A percentile compares a stretch with the other conserved stretches of the same genome.
These are phyloP conservation scores for Eucalyptus victrix DNA, from an alignment of 345 rosid genomes.

Conservation along the genomic window DNA sequence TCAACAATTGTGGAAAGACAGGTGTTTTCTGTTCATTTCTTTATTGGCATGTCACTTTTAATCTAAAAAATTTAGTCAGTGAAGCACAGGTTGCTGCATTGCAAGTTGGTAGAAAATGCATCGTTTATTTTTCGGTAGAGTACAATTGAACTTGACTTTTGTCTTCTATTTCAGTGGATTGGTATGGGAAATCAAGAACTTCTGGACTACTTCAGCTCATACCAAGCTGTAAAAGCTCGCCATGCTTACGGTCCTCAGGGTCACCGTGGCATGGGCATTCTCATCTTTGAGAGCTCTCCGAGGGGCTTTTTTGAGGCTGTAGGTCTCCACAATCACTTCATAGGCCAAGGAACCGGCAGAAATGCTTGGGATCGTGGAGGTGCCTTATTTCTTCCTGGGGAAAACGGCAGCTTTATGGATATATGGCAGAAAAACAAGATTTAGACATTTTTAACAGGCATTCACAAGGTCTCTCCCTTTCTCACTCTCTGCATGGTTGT, in stretches of 20 bases:
- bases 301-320: slow-evolving; percentile 84
- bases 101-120: not conserved
- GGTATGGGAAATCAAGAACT: slow-evolving; percentile 99
- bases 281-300: slow-evolving; percentile 69
- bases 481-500: not conserved
- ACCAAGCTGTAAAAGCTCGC: slow-evolving; percentile 67
- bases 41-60: not conserved
- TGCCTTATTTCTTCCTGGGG: slow-evolving; percentile 43
- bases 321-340: slow-evolving; percentile 56
- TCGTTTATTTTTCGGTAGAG: not conserved
- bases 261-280: slow-evolving; percentile 85
- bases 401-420: slow-evolving; percentile 78
- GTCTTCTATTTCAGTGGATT: slow-evolving; percentile 42
- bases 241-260: slow-evolving; percentile 98
- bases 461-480: slow-evolving; percentile 41
- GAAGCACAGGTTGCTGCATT: not conserved
- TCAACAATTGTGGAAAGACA: not conserved
- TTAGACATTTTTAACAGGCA: slow-evolving; percentile 64
- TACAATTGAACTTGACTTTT: not conserved
- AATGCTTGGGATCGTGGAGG: slow-evolving; percentile 49
- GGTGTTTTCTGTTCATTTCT: not conserved
- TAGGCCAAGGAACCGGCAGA: slow-evolving; percentile 64
- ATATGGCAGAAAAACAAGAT: slow-evolving; percentile 61
- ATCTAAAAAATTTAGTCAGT: not conserved
- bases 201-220: slow-evolving; percentile 49